phyloP scores from a whole-genome alignment of 768 basidiomycete genomes.

The Candolleomyces efflorescens region DNA sequence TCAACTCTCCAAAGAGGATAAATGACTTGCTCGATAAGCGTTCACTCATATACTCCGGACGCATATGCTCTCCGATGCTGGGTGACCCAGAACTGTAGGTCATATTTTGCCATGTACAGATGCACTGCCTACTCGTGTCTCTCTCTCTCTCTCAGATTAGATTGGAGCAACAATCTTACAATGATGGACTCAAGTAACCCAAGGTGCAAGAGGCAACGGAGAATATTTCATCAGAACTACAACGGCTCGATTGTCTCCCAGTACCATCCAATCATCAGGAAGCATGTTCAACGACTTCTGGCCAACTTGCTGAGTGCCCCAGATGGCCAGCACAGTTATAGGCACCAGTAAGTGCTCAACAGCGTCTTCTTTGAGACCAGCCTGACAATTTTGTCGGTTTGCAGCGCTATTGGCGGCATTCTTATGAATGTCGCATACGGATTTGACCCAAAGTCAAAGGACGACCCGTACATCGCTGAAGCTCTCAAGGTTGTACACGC shows the following conservation, averaged over 20 bases:
- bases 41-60: not conserved
- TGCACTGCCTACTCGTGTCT: not conserved
- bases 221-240: not conserved
- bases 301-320: not conserved
- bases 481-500: slow-evolving; percentile 25
- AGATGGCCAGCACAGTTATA: not conserved
- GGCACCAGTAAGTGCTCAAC: not conserved
- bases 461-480: slow-evolving; percentile 33
- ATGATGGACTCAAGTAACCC: not conserved
- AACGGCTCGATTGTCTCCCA: not conserved
- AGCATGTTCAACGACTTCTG: not conserved
- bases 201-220: not conserved
- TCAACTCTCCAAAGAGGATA: not conserved
- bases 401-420: not conserved
- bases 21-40: not conserved
- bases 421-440: not conserved
- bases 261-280: not conserved
- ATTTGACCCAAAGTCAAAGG: too few species aligned
- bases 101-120: not conserved
- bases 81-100: not conserved
- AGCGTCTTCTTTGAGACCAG: not conserved
- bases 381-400: not conserved
- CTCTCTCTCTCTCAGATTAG: too few species aligned
- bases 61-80: not conserved
- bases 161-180: not conserved